Base-by-base conservation (phyloP, 257 asterid species). In the Ligustrum vulgare region DNA sequence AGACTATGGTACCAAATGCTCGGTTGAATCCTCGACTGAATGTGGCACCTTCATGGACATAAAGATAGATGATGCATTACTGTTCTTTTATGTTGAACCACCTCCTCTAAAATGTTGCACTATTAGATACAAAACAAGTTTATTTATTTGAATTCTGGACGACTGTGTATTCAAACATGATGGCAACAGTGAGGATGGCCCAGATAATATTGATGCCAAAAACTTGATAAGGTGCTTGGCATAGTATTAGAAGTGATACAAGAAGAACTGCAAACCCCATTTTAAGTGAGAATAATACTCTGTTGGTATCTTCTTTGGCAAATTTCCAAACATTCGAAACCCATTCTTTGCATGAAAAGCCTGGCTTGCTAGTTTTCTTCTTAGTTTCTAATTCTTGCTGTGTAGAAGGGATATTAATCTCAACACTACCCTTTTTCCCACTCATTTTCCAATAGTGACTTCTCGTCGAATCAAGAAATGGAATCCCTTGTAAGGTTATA, bases 121-220 rank as follows among this genome's bases (percentile, higher is more conserved):
- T 15, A 5, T 3, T 15, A 49, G 22, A 49, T 13, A 15, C 4
- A 49, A 6, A 16, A 49, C 20, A 18, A 18, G 18, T 16, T 28
- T 34, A 9, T 10, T 35, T 31, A 8, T 70, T 5, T 56, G 54
- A 33, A 77, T 90, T 20, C 13, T 2, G 10, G 16, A 43, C 51
- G 12, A 90, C 92, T 2, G 89, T 90, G 31, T 88, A 84, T 70
- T 88, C 92, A 74, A 88, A 90, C 93, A 90, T 87, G 84, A 90
- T 71, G 80, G 91, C 94, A n/a, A 88, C 92, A 16, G 96, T 90
- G 82, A 90, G 89, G 78, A 90, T 87, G 13, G 92, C 88, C 96
- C 93, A 90, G 72, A 90, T 85, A 70, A 84, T 82, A 39, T 45
- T 84, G 74, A 87, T 69, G 79, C 93, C 96, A 62, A 90, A 90